Percentiles rank a stretch among this genome's conserved stretches.
These are phyloP conservation scores for Penicillium manginii DNA, from an alignment of 495 filamentous ascomycete species.

Conservation along the genomic window DNA sequence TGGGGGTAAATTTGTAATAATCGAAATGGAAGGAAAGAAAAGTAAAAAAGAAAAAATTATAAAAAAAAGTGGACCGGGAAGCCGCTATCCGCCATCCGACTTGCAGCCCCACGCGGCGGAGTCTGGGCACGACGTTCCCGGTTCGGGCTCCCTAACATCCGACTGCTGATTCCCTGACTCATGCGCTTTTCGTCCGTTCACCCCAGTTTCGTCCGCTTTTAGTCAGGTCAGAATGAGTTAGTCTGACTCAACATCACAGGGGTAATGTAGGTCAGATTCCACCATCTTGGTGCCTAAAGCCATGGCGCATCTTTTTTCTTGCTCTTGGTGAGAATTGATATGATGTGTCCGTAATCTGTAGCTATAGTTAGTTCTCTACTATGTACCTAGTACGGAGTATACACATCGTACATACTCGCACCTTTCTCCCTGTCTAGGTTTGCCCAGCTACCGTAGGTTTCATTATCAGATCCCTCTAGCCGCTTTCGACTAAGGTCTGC, in stretches of 20 bases:
- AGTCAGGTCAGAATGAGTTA: too few relatives aligned
- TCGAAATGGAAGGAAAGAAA: too few relatives aligned
- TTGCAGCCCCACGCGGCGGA: not conserved
- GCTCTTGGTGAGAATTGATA: too few relatives aligned
- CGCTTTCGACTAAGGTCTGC: not conserved
- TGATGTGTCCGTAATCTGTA: too few relatives aligned
- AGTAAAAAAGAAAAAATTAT: not conserved
- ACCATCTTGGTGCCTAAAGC: not conserved
- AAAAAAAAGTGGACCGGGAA: slow-evolving; percentile 3
- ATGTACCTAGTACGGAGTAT: too few relatives aligned
- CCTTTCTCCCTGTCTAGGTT: too few relatives aligned
- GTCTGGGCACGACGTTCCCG: not conserved
- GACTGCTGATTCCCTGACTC: not conserved
- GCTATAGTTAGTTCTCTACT: too few relatives aligned
- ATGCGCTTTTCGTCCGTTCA: not conserved
- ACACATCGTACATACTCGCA: too few relatives aligned
- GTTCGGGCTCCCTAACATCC: not conserved
- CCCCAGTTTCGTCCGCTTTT: not conserved
- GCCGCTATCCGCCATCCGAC: not conserved
- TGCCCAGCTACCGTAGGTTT: not conserved
- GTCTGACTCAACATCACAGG: too few relatives aligned
- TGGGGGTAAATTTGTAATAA: too few relatives aligned
- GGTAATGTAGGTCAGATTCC: not conserved
- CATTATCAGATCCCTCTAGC: not conserved
- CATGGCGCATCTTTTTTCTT: too few relatives aligned